Evolutionary conservation across 768 basidiomycete species (phyloP), one percentile per base, ranked within the genome.

Genomic region (Neoboletus brunneissimus): DNA sequence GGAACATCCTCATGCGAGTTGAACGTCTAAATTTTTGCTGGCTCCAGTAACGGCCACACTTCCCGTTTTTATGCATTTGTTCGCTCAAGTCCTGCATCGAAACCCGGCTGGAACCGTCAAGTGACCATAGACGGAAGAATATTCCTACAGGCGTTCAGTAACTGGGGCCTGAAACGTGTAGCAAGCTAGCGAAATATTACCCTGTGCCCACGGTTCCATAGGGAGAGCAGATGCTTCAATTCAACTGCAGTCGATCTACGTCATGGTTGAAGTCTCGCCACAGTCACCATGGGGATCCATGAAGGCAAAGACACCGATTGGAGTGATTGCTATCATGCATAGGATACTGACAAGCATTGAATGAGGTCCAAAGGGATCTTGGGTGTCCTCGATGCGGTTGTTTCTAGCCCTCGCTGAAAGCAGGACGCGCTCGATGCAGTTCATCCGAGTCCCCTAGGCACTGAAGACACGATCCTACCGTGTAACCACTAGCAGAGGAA

Each of bases 61-160:
- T 32, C 20, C 13, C 29, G 13, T 47, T 22, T 47, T 60, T 64
- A 60, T 61, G 10, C 9, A 20, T 45, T 23, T 42, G 3, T 32
- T 42, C 40, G n/a, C 12, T 27, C 25, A 29, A 43, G 31, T 1
- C 8, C 35, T 4, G 27, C 27, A 16, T 20, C 6, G 42, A 8
- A 51, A 34, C 38, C 29, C 40, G 34, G 2, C 43, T 46, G 27
- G 38, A 46, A 40, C 20, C 12, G 6, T 18, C 11, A 15, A 25
- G 44, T 16, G 18, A 23, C 16, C 18, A 23, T 27, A 16, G 16
- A 27, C 43, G 10, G 25, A 5, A 10, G 11, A 5, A 10, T 18
- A 9, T 5, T 40, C 9, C 25, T 27, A 13, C 7, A 5, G 32
- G 32, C 12, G 12, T 34, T 34, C 32, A 46, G 27, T 18, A 29